Evolutionary conservation across 371 early-diverging fungal species (phyloP).

Genomic region (Parasitella parasitica): DNA sequence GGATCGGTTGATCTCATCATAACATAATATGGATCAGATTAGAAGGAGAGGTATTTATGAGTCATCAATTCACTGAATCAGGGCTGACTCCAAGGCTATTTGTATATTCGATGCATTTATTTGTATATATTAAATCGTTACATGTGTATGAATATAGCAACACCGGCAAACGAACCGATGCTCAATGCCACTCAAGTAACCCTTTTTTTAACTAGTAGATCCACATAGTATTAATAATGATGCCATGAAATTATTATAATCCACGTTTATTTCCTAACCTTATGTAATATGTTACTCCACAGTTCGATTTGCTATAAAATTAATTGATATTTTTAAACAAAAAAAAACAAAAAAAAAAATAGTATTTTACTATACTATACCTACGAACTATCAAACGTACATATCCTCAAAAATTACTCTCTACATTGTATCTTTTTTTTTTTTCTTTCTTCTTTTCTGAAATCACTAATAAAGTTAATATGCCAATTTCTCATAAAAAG

Average conservation of each 20-base stretch:
- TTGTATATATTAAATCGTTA: no score
- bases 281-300: not conserved
- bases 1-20: not conserved
- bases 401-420: not conserved
- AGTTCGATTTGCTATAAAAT: constrained; percentile 5
- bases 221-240: not conserved
- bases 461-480: not conserved
- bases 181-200: not conserved
- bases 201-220: not conserved
- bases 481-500: not conserved
- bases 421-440: constrained; percentile 1
- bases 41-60: not conserved
- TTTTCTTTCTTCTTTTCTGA: not conserved
- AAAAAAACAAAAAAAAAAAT: not conserved
- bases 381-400: not conserved
- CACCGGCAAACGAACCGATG: not conserved
- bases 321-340: not conserved
- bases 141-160: not conserved
- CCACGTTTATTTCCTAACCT: constrained; percentile 1
- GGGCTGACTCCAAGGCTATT: not conserved
- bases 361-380: not conserved
- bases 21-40: not conserved
- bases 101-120: no score
- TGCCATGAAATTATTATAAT: not conserved
- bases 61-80: not conserved